A percentile compares a stretch with the other conserved stretches of the same genome.
Evolutionary conservation across 306 rosid genomes (phyloP).

Genomic region (Citrullus amarus): DNA sequence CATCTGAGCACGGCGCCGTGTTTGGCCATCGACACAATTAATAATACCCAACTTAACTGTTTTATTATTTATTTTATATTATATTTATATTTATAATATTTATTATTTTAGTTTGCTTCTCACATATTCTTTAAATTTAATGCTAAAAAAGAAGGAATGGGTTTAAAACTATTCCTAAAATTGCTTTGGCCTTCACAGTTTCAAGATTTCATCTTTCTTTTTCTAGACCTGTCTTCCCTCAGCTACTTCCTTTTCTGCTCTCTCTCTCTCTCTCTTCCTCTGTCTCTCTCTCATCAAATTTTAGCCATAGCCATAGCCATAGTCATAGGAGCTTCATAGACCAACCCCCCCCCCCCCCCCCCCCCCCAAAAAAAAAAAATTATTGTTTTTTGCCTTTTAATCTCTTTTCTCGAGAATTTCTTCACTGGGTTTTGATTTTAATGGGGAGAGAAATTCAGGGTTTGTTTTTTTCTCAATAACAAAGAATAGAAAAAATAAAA

Average conservation of each 20-base stretch:
- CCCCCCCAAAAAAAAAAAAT: neutral
- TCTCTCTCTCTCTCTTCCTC: neutral
- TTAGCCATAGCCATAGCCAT: neutral
- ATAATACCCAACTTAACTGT: neutral
- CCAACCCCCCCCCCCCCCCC: neutral
- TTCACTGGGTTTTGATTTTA: neutral
- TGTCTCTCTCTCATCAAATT: neutral
- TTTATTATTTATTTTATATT: neutral
- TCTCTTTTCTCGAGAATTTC: neutral
- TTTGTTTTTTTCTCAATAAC: neutral
- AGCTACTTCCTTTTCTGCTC: neutral
- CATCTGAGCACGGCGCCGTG: conserved; percentile 2
- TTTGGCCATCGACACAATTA: neutral
- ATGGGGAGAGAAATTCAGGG: neutral
- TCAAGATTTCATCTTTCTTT: conserved; percentile 6
- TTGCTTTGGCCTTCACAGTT: neutral
- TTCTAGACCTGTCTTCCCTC: neutral
- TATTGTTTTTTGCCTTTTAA: neutral
- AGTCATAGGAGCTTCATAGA: neutral
- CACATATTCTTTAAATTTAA: neutral
- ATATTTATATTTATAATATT: neutral
- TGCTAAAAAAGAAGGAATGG: neutral
- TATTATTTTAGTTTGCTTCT: neutral
- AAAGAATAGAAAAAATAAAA: no score
- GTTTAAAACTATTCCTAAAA: neutral